Base-by-base conservation (phyloP, 2,329 filamentous ascomycete genomes). In the Elsinoe batatas region DNA sequence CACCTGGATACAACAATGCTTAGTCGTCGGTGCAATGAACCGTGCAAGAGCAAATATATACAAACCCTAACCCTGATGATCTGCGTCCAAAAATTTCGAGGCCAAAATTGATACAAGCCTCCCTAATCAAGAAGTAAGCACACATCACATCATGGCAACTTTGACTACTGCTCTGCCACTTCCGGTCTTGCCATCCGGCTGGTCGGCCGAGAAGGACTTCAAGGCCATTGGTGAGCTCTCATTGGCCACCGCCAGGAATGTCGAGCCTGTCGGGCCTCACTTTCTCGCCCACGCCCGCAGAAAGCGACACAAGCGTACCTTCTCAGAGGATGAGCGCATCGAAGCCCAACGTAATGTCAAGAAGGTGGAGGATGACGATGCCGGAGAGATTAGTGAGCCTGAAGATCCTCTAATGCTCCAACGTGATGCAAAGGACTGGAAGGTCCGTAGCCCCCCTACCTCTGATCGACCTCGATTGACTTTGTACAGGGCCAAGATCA, bases 361-460 rank as follows among this genome's bases (percentile, higher is more conserved):
- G 83, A 96, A 95, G 74, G 83, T 94, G 56, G 91, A 97, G 73
- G 87, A 93, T 61, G 87, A 89, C 55, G 89, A 96, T 57, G 84
- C 85, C 61, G 88, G 86, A 67, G 91, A 97, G 59, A 89, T 95
- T 71, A 94, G 88, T 73, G 93, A 98, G 76, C 77, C 85, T 30
- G 93, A 98, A 75, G 91, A 97, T 68, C 85, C 89, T 56, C 81
- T 94, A 76, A 86, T 97, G 82, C 83, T 98, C 32, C 81, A 88
- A 71, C 83, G 90, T 56, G 90, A 97, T 70, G 91, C 93, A 68
- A 98, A 98, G 79, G 93, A 98, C 78, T 98, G 93, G 93, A 98
- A 98, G 87, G 89, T 91, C 72, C 6, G 26, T 30, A 11, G 26
- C 32, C 4, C 12, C n/a, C 4, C 17, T 15, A 13, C 49, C 2